Percentiles rank a stretch among this genome's conserved stretches.
phyloP scores from a whole-genome alignment of 139 green algal genomes.

The Mesotaenium endlicherianum region DNA sequence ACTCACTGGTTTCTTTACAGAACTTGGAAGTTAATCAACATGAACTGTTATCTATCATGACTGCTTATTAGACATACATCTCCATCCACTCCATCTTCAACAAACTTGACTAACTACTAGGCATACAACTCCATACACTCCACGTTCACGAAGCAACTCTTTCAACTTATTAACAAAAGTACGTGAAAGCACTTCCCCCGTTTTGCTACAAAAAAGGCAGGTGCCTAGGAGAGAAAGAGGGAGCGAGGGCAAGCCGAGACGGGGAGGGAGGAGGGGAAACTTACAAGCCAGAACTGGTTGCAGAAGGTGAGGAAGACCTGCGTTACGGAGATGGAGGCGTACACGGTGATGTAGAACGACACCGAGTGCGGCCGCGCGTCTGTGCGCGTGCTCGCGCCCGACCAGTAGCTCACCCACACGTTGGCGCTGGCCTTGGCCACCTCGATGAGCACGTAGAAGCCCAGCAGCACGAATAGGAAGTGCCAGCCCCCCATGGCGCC shows the following conservation, averaged over 20 bases:
- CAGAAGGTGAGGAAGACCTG: slow-evolving; percentile 43
- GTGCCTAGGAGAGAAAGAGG: background rate
- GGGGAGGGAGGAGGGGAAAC: background rate
- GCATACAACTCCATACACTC: no score
- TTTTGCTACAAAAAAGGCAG: no score
- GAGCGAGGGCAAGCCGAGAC: background rate
- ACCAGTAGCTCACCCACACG: slow-evolving; percentile 40
- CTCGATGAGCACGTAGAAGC: slow-evolving; percentile 34
- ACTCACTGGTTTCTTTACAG: no score
- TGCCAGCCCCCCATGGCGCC: slow-evolving; percentile 31
- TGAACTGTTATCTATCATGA: no score
- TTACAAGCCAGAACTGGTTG: slow-evolving; percentile 45
- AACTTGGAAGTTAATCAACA: no score
- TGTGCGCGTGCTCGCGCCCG: background rate
- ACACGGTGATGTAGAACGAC: slow-evolving; percentile 49
- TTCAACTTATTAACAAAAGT: no score
- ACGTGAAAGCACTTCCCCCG: no score
- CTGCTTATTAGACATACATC: no score
- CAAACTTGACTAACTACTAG: no score
- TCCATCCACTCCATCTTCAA: no score
- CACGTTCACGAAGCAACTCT: no score
- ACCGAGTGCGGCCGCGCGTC: background rate
- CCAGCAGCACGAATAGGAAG: slow-evolving; percentile 27
- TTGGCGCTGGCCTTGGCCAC: slow-evolving; percentile 6
- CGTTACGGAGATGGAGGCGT: slow-evolving; percentile 46